A percentile compares a stretch with the other conserved stretches of the same genome.
Evolutionary conservation across 176 grass and related monocot genomes (phyloP).

Genomic region (Aegilops tauschii): DNA sequence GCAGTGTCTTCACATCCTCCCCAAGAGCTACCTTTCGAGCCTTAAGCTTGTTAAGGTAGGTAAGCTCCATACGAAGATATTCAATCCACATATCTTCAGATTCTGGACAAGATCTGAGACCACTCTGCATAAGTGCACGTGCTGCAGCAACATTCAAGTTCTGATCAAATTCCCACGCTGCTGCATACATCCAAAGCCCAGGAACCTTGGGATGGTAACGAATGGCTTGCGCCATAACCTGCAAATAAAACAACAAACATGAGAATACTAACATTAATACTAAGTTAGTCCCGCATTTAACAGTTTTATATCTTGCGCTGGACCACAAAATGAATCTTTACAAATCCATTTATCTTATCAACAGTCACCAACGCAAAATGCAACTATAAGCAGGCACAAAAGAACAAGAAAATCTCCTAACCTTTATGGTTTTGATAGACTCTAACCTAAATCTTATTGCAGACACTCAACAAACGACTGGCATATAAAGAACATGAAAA

Average conservation of each 20-base stretch:
- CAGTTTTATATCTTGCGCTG: neutral
- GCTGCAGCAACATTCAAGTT: constrained; percentile 90
- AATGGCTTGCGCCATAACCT: constrained; percentile 59
- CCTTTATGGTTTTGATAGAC: neutral
- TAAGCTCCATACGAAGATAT: constrained; percentile 96
- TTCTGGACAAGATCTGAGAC: constrained; percentile 76
- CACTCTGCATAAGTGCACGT: constrained; percentile 89
- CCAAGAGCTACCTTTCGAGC: constrained; percentile 82
- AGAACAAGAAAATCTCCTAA: neutral
- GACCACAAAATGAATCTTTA: neutral
- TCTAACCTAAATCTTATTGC: neutral
- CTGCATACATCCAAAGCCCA: constrained; percentile 97
- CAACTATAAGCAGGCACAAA: neutral
- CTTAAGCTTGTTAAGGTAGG: constrained; percentile 92
- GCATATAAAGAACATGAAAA: neutral
- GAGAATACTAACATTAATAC: neutral
- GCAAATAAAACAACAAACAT: constrained; percentile 16
- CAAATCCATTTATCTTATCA: neutral
- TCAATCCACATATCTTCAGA: constrained; percentile 96
- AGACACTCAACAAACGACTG: neutral
- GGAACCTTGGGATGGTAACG: constrained; percentile 68
- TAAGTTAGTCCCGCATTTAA: neutral
- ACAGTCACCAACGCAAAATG: neutral
- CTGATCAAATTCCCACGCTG: constrained; percentile 96
- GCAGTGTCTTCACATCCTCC: constrained; percentile 61